Evolutionary conservation across 345 rosid species (phyloP), one percentile per base, ranked within the genome.

Genomic region (Xanthoceras sorbifolium): DNA sequence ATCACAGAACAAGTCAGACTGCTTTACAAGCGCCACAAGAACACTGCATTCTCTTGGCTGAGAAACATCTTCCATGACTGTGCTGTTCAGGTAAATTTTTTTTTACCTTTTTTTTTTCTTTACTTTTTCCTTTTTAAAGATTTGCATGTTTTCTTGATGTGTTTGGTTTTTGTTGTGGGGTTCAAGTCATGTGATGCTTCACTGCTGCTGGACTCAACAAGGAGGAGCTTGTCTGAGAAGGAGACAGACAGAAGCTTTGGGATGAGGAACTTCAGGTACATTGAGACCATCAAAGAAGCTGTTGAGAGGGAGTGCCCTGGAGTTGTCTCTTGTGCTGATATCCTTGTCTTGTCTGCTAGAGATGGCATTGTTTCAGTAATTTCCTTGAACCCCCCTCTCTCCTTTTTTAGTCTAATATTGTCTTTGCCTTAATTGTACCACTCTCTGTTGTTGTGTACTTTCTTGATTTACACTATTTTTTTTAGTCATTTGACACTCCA

Each of bases 1-100:
- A 87, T 95, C 84, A 90, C 57, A 78, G 98, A 92, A 78, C 97
- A 95, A 82, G 99, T 93, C 36, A 92, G 77, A 80, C 94, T 95
- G 46, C 97, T 95, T 15, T 95, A 95, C 92, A 93, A 95, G 83
- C 92, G 98, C 85, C 98, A 95, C 93, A 95, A 95, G 90, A 95
- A 95, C 93, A 95, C 99, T 12, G 99, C 99, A n/a, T 95, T 95
- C 82, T 95, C 99, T 63, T 95, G 99, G 99, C 90, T 95, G 11
- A 88, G 99, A 82, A 95, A 90, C 92, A 92, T 95, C 87, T 95
- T 95, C 94, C 98, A 95, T 81, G 99, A 95, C 90, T 95, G 99
- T 76, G 96, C 89, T 82, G 98, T 95, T 67, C 81, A 94, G 97
- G 98, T 94, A 67, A 44, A n/a, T 42, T 0, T 1, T 10, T 12